phyloP scores from a whole-genome alignment of 208 protist genomes.

The Leishmania mexicana region DNA sequence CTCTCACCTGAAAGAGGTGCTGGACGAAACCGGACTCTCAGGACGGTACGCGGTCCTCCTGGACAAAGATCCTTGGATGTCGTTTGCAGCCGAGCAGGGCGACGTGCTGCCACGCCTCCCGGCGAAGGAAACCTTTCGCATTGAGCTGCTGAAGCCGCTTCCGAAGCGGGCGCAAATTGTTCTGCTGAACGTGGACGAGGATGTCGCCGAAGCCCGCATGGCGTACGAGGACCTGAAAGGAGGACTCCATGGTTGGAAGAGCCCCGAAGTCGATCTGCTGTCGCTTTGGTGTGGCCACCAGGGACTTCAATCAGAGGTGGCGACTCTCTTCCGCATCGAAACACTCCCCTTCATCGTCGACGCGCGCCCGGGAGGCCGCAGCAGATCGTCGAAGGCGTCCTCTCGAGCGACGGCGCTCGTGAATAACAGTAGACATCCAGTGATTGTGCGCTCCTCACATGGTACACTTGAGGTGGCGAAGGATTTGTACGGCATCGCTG shows the following conservation, averaged over 20 bases:
- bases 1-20: slow-evolving; percentile 31
- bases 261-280: slow-evolving; percentile 68
- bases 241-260: slow-evolving; percentile 51
- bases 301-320: slow-evolving; percentile 73
- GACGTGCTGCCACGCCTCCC: slow-evolving; percentile 27
- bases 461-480: slow-evolving; percentile 16
- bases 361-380: slow-evolving; percentile 25
- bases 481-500: slow-evolving; percentile 13
- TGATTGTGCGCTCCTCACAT: slow-evolving; percentile 23
- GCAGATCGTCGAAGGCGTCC: background rate
- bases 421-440: background rate
- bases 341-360: slow-evolving; percentile 74
- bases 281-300: slow-evolving; percentile 77
- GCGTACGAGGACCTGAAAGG: slow-evolving; percentile 40
- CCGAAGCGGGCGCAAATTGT: slow-evolving; percentile 83
- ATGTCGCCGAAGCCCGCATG: slow-evolving; percentile 35
- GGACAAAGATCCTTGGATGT: slow-evolving; percentile 73
- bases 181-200: slow-evolving; percentile 80
- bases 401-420: background rate
- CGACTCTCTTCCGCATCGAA: slow-evolving; percentile 49
- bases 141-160: slow-evolving; percentile 33
- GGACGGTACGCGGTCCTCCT: slow-evolving; percentile 30
- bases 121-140: slow-evolving; percentile 24
- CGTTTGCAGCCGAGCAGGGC: slow-evolving; percentile 54
- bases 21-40: slow-evolving; percentile 25